Evolutionary conservation across 2,329 filamentous ascomycete species (phyloP).

Genomic region (Ceratocystis eucalypticola): DNA sequence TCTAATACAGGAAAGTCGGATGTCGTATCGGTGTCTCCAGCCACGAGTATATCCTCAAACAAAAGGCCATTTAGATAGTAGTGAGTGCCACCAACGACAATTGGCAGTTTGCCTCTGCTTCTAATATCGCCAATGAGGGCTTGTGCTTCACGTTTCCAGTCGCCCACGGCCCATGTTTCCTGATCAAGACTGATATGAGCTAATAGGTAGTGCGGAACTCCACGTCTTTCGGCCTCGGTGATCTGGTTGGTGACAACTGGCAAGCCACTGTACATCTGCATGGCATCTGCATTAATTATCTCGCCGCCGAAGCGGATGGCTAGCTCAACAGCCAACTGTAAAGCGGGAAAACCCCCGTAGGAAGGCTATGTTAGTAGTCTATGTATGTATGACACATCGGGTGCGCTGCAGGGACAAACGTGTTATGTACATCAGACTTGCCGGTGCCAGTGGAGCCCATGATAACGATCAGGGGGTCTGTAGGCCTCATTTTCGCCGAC

Average conservation of each 20-base stretch:
- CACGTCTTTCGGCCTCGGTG: slow-evolving; percentile 55
- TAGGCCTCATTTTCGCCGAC: slow-evolving; percentile 26
- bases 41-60: slow-evolving; percentile 58
- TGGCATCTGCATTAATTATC: slow-evolving; percentile 92
- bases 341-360: neutral
- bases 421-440: slow-evolving; percentile 61
- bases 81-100: slow-evolving; percentile 86
- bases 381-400: neutral
- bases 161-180: slow-evolving; percentile 69
- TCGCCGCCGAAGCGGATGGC: slow-evolving; percentile 77
- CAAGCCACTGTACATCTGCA: slow-evolving; percentile 89
- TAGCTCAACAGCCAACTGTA: slow-evolving; percentile 74
- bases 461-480: slow-evolving; percentile 59
- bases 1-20: slow-evolving; percentile 53
- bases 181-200: slow-evolving; percentile 63
- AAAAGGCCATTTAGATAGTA: slow-evolving; percentile 88
- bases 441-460: slow-evolving; percentile 87
- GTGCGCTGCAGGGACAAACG: neutral
- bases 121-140: slow-evolving; percentile 64
- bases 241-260: slow-evolving; percentile 96
- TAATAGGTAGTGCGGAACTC: slow-evolving; percentile 77
- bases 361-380: slow-evolving; percentile 6
- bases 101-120: slow-evolving; percentile 63
- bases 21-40: slow-evolving; percentile 28
- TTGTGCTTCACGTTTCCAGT: slow-evolving; percentile 59